These are phyloP conservation scores for Wickerhamiella alocasiicola DNA, from an alignment of 805 yeast species.

Conservation along the genomic window DNA sequence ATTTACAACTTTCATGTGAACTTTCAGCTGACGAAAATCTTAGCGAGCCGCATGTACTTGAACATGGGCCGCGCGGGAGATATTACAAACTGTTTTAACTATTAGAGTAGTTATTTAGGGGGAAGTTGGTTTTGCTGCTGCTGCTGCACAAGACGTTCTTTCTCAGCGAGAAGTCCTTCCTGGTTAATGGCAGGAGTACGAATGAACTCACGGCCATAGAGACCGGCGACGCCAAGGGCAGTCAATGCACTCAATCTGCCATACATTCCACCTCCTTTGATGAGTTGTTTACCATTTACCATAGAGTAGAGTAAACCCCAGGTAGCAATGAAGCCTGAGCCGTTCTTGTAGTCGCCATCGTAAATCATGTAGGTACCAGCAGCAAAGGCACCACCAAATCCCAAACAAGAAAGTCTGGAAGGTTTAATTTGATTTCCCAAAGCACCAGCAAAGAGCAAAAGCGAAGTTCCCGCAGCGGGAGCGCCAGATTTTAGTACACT, in stretches of 20 bases:
- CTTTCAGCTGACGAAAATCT: no score
- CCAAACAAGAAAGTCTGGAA: slow-evolving; percentile 16
- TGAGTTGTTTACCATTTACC: slow-evolving; percentile 17
- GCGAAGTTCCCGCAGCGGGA: slow-evolving; percentile 18
- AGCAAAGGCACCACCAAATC: slow-evolving; percentile 22
- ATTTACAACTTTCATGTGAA: slow-evolving; percentile 13
- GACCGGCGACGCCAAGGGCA: slow-evolving; percentile 2
- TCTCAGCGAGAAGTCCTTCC: slow-evolving; percentile 1
- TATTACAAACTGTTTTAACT: no score
- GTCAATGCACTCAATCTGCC: slow-evolving; percentile 2
- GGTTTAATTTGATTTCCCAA: slow-evolving; percentile 17
- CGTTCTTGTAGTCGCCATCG: slow-evolving; percentile 24
- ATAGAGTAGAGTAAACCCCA: slow-evolving; percentile 21
- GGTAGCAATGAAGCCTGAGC: slow-evolving; percentile 22
- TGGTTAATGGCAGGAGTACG: slow-evolving; percentile 4
- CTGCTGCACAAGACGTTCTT: not conserved
- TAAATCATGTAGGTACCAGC: slow-evolving; percentile 22
- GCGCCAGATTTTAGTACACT: slow-evolving; percentile 15
- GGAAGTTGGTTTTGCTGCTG: not conserved
- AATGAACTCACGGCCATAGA: slow-evolving; percentile 9
- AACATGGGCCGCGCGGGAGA: not conserved
- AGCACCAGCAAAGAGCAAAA: slow-evolving; percentile 9
- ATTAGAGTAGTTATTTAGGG: no score
- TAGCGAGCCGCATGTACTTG: no score
- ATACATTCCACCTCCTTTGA: slow-evolving; percentile 2